Conservation (phyloP, 2,329 filamentous ascomycete genomes). For the Fusarium palustre region DNA sequence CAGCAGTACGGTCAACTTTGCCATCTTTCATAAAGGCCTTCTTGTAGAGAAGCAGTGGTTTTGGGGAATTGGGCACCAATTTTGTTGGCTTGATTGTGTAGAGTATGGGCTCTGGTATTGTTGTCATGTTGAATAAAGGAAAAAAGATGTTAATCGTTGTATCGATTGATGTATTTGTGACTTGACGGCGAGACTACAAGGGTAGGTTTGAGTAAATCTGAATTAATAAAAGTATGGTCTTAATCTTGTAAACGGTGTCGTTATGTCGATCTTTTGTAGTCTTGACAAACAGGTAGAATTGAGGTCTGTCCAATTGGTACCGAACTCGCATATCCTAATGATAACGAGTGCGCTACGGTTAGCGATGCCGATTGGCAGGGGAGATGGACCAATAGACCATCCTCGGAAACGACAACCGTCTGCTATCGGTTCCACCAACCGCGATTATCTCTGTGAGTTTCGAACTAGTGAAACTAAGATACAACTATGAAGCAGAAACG, state of each 20-base stretch:
- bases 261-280: neutral
- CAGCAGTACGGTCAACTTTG: conserved; percentile 13
- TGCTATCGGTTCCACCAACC: neutral
- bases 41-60: conserved; percentile 19
- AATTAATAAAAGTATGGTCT: neutral
- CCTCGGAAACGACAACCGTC: conserved; percentile 8
- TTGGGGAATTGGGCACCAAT: conserved; percentile 17
- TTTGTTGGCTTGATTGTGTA: conserved; percentile 23
- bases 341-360: conserved; percentile 4
- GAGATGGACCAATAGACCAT: neutral
- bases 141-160: too few relatives aligned
- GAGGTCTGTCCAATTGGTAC: neutral
- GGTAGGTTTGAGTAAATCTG: fast-evolving
- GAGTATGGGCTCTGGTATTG: conserved; percentile 5
- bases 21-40: conserved; percentile 6
- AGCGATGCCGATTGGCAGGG: conserved; percentile 9
- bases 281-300: neutral
- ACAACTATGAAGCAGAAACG: neutral
- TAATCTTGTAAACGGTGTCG: neutral
- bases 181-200: neutral
- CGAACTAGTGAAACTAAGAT: neutral
- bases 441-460: neutral
- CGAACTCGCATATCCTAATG: neutral
- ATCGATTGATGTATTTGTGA: too few relatives aligned
- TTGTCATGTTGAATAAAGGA: neutral